Base-by-base conservation (phyloP, 805 yeast species). In the Yarrowia alimentaria region DNA sequence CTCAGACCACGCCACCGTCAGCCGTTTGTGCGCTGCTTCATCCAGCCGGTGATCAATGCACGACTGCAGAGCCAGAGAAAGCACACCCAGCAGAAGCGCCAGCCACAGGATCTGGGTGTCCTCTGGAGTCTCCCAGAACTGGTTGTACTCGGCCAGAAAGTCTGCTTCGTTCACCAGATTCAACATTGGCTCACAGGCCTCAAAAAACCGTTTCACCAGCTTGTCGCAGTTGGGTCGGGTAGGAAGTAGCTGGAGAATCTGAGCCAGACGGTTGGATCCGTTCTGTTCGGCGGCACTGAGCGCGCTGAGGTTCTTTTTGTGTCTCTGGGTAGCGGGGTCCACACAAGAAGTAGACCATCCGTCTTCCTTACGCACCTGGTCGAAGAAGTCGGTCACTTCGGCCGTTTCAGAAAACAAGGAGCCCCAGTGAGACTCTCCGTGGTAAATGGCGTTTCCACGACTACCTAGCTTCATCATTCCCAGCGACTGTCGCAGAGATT, bases 341-440 rank as follows among this genome's bases (percentile, higher is more conserved):
- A 43, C 50, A 16, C 50, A 43, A 5, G 50, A 30, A 9, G 35
- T 43, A 1, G 30, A 21, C 35, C 35, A 28, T 4, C 40, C 54
- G 30, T 33, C 51, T 21, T 29, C 35, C n/a, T 53, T 32, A 4
- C 30, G 12, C 9, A 35, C 35, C 25, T 31, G 38, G 18, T 42
- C 31, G 25, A 61, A 55, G 12, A 61, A 56, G 16, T 55, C 54
- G 18, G 54, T 60, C 12, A 59, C 54, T 20, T 56, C 58, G 3
- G 54, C 34, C 6, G 61, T 58, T 45, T 64, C 67, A 30, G 60
- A 57, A 22, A 64, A 55, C 30, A 64, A 43, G 24, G 60, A 60
- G 4, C 62, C 65, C 68, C 68, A 64, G 42, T 64, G 66, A 2
- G 67, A 61, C 31, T 61, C 66, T 9, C 68, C 68, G 34, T 64